A percentile compares a stretch with the other conserved stretches of the same genome.
These are phyloP conservation scores for Alternaria postmessia DNA, from an alignment of 2,329 filamentous ascomycete genomes.

Conservation along the genomic window DNA sequence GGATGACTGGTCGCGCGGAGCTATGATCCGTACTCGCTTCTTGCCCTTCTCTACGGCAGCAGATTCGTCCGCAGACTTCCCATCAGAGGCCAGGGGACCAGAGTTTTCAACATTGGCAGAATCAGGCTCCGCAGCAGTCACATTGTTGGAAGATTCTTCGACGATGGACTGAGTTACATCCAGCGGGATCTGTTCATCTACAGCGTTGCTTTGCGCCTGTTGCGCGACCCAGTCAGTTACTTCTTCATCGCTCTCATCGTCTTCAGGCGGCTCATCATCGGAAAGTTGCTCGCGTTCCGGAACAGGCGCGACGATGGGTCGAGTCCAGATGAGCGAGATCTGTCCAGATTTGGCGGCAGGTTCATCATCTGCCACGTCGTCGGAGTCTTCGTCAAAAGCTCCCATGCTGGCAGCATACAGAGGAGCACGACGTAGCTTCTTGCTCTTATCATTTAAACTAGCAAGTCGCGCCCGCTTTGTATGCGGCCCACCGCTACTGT, in stretches of 20 bases:
- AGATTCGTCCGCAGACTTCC: background rate
- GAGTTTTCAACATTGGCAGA: background rate
- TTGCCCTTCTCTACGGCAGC: conserved; percentile 12
- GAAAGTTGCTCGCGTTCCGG: conserved; percentile 5
- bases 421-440: conserved; percentile 26
- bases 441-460: conserved; percentile 39
- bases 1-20: conserved; percentile 13
- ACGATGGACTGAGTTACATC: background rate
- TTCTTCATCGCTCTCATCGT: conserved; percentile 16
- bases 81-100: background rate
- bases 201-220: background rate
- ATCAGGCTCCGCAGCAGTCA: background rate
- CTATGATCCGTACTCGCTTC: conserved; percentile 33
- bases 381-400: conserved; percentile 19
- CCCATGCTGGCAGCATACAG: conserved; percentile 8
- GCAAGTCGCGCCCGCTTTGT: conserved; percentile 33
- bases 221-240: background rate
- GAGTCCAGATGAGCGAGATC: conserved; percentile 17
- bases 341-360: conserved; percentile 16
- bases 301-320: conserved; percentile 13
- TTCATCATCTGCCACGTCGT: conserved; percentile 11
- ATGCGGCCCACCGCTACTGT: conserved; percentile 14
- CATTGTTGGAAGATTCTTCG: background rate
- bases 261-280: conserved; percentile 9
- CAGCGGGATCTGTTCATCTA: background rate